Base-by-base conservation (phyloP, 2,329 filamentous ascomycete genomes). In the Huntiella decipiens region DNA sequence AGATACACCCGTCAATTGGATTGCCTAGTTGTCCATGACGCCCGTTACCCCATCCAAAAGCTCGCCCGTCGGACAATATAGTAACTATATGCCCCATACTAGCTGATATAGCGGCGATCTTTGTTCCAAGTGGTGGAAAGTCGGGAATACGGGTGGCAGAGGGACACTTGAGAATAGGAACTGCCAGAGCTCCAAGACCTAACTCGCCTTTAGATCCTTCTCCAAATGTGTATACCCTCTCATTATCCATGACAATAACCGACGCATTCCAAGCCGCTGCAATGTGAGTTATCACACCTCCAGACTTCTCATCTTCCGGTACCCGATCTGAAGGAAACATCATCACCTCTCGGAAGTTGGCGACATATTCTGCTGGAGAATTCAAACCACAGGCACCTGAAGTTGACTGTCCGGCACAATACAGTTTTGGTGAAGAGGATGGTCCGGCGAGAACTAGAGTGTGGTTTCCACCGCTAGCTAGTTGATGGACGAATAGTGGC, bases 1-100 rank as follows among this genome's bases (percentile, higher is more conserved):
- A 68, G 2, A 79, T 57, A 22, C 77, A 57, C 4, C 63, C 44
- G 3, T 46, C 65, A 22, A 63, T 62, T 0, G 70, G 69, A 37
- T 65, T 60, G 1, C 86, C 87, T 1, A 93, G 63, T 58, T 98
- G 88, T 0, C 83, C 83, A 57, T 94, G 91, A 17, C 85, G 73
- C 11, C 82, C 79, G 54, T 77, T 83, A 0, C 91, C 91, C 88
- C 88, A 96, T 2, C 85, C 87, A 57, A 82, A 93, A 1, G 79
- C 77, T 12, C 81, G 70, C 0, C 87, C 88, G 56, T 81, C 79
- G 38, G 71, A 71, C 3, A 93, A 61, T 0, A 95, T 71, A 1
- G 66, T 74, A 12, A 92, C 72, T 0, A 77, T 75, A 57, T 98
- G 91, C 16, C 75, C 76, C 66, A 93, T 81, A 31, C 82, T 76